phyloP scores from a whole-genome alignment of 1,284 basidiomycete genomes.

The Ceratobasidium sp. region DNA sequence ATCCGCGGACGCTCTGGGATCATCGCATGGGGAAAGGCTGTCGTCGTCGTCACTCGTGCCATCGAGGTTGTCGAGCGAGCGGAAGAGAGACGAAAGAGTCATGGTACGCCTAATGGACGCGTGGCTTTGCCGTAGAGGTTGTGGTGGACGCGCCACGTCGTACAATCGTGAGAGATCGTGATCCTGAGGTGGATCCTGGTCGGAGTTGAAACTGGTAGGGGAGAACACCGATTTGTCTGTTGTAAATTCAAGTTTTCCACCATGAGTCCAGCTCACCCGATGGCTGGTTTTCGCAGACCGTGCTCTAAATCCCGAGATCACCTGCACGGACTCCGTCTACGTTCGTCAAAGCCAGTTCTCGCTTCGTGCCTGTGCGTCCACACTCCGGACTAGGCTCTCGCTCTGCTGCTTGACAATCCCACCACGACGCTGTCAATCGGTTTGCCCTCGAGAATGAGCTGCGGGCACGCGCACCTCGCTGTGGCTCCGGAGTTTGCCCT shows the following conservation, averaged over 20 bases:
- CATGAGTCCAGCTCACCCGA: constrained; percentile 40
- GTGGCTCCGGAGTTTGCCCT: not conserved
- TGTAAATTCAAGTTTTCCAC: constrained; percentile 39
- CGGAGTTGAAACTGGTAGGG: constrained; percentile 40
- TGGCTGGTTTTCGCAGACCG: constrained; percentile 32
- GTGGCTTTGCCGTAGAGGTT: constrained; percentile 30
- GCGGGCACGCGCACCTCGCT: constrained; percentile 17
- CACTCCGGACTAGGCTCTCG: constrained; percentile 17
- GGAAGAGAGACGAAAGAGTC: constrained; percentile 39
- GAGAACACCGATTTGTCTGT: constrained; percentile 38
- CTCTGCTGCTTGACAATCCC: not conserved
- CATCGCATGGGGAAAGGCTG: not conserved
- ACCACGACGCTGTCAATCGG: constrained; percentile 19
- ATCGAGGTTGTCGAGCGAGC: constrained; percentile 34
- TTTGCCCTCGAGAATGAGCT: constrained; percentile 17
- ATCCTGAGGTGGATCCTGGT: constrained; percentile 41
- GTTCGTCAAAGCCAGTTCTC: constrained; percentile 21
- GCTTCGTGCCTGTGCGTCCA: constrained; percentile 8
- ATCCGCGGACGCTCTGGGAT: not conserved
- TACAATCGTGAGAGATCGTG: constrained; percentile 41
- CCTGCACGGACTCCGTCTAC: constrained; percentile 33
- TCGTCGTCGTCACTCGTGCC: constrained; percentile 14
- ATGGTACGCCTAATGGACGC: constrained; percentile 22
- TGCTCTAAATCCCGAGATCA: constrained; percentile 41
- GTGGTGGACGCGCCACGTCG: constrained; percentile 41